These are phyloP conservation scores for Monosporascus sp. DNA, from an alignment of 2,329 filamentous ascomycete species.

Conservation along the genomic window DNA sequence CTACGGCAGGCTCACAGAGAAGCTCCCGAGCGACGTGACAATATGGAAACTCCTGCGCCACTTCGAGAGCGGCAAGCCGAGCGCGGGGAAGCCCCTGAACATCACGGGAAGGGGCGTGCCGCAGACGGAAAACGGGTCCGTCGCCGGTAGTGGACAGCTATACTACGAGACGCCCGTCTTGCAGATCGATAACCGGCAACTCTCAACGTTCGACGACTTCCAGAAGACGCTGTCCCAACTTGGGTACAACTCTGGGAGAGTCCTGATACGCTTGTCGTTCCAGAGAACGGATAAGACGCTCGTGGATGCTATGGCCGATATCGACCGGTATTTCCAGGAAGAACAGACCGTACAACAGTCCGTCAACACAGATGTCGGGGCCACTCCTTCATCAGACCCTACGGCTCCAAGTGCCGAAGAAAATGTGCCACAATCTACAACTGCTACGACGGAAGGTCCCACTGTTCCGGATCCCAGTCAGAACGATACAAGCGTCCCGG, in stretches of 20 bases:
- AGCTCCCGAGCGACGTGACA: conserved; percentile 81
- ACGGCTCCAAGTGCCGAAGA: not conserved
- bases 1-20: conserved; percentile 69
- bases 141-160: conserved; percentile 64
- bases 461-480: not conserved
- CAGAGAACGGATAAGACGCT: conserved; percentile 70
- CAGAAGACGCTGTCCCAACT: conserved; percentile 86
- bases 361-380: conserved; percentile 4
- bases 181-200: conserved; percentile 75
- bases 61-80: conserved; percentile 74
- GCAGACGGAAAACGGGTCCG: conserved; percentile 47
- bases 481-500: not conserved
- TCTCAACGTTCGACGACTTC: conserved; percentile 72
- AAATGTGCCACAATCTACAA: not conserved
- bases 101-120: conserved; percentile 80
- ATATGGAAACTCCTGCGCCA: conserved; percentile 87
- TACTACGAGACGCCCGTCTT: conserved; percentile 85
- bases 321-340: conserved; percentile 66
- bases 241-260: conserved; percentile 79
- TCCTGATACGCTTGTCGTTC: conserved; percentile 73
- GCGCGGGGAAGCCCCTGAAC: conserved; percentile 60
- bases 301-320: conserved; percentile 79
- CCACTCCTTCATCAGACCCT: conserved; percentile 8
- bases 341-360: conserved; percentile 19
- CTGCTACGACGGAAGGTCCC: not conserved